Evolutionary conservation across 192 early-diverging fungal genomes (phyloP).

Genomic region (Obelidium mucronatum): DNA sequence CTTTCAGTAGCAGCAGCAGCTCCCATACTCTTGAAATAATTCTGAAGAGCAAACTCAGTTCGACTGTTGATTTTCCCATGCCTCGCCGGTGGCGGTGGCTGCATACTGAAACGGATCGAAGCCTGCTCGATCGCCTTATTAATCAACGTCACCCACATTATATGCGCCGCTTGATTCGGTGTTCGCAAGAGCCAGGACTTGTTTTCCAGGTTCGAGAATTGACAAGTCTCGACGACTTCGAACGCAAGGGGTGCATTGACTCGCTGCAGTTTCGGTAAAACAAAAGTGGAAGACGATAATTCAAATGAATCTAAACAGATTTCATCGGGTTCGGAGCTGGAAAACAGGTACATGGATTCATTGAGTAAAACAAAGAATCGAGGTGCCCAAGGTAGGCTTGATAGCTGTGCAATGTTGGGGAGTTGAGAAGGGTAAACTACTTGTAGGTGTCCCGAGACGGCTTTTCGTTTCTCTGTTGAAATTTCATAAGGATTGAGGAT

Average conservation of each 20-base stretch:
- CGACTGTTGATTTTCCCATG: background rate
- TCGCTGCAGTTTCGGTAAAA: conserved; percentile 6
- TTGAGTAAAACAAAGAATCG: background rate
- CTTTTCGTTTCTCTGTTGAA: background rate
- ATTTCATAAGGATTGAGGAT: too few species aligned
- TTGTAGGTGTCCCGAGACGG: background rate
- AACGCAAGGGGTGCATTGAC: background rate
- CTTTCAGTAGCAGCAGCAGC: too few species aligned
- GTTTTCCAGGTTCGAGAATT: background rate
- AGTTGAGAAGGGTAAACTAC: background rate
- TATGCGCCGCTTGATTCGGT: background rate
- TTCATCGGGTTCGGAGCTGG: background rate
- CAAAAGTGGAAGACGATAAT: background rate
- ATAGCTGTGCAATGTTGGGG: background rate
- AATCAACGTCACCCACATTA: background rate
- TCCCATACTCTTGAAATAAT: background rate
- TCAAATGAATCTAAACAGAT: background rate
- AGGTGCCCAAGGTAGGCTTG: background rate
- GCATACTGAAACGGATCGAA: background rate
- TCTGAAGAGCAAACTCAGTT: background rate
- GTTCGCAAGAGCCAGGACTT: background rate
- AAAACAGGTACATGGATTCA: background rate
- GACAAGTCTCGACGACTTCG: background rate
- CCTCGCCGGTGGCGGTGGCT: background rate
- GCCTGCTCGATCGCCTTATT: background rate